These are phyloP conservation scores for Podosphaera xanthii DNA, from an alignment of 2,329 filamentous ascomycete genomes.

Conservation along the genomic window DNA sequence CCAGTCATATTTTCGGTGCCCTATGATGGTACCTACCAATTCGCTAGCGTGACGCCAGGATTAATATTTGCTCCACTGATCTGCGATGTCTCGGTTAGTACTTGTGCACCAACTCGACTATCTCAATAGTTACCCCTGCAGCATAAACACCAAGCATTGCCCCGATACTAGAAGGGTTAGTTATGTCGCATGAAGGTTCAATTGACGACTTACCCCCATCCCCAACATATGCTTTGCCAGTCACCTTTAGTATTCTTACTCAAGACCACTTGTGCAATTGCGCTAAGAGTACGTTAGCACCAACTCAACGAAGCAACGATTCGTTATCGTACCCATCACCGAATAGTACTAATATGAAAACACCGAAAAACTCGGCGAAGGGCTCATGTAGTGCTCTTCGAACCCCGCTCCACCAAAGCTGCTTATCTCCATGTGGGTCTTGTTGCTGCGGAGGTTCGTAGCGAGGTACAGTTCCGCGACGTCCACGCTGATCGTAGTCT, in stretches of 20 bases:
- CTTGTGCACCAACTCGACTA: not conserved
- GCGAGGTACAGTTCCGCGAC: not conserved
- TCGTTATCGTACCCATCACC: constrained; percentile 31
- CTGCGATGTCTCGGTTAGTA: constrained; percentile 4
- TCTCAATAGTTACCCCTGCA: constrained; percentile 22
- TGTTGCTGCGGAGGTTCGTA: not conserved
- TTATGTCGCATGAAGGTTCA: not conserved
- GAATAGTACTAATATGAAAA: constrained; percentile 45
- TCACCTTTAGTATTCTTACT: constrained; percentile 8
- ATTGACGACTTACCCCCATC: constrained; percentile 11
- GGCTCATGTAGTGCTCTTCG: constrained; percentile 10
- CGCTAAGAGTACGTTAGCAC: constrained; percentile 5
- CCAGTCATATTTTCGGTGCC: not conserved
- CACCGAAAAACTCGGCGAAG: constrained; percentile 46
- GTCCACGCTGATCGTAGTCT: not conserved
- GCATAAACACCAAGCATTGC: constrained; percentile 49
- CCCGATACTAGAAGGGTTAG: constrained; percentile 25
- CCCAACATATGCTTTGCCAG: constrained; percentile 15
- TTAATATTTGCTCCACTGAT: constrained; percentile 38
- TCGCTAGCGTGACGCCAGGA: constrained; percentile 46
- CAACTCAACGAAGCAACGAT: not conserved
- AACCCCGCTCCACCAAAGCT: constrained; percentile 10
- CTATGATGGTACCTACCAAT: constrained; percentile 22
- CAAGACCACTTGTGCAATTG: constrained; percentile 45
- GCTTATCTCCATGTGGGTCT: constrained; percentile 1